Conservation (phyloP, 257 asterid species). For the Penstemon newberryi region DNA sequence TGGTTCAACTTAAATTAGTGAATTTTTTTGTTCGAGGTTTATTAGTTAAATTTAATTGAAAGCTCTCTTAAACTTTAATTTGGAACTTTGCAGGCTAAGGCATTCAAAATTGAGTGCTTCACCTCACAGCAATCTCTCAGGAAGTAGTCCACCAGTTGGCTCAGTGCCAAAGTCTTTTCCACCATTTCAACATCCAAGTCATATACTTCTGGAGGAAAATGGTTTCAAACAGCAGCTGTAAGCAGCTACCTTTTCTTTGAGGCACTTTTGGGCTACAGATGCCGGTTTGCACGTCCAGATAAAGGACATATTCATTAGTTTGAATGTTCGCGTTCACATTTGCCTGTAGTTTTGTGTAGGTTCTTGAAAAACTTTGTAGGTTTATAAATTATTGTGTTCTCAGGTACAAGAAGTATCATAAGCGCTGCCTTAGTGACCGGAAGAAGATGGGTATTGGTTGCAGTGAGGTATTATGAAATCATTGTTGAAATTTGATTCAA, state of each 20-base stretch:
- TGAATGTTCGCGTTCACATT: constrained; percentile 18
- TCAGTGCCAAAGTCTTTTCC: constrained; percentile 83
- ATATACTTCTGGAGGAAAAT: constrained; percentile 85
- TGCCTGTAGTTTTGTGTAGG: constrained; percentile 9
- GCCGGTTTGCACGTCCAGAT: constrained; percentile 14
- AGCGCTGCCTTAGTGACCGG: constrained; percentile 78
- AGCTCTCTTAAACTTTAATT: constrained; percentile 23
- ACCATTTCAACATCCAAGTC: constrained; percentile 88
- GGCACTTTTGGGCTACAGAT: constrained; percentile 13
- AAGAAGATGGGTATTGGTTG: constrained; percentile 87
- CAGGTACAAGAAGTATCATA: constrained; percentile 79
- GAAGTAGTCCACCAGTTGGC: constrained; percentile 82
- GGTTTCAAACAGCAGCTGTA: constrained; percentile 94
- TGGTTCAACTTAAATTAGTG: background rate
- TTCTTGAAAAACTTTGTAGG: constrained; percentile 13
- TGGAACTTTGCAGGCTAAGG: constrained; percentile 49
- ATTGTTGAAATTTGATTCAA: constrained; percentile 15
- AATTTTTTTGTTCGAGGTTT: constrained; percentile 3
- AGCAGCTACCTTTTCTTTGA: constrained; percentile 36
- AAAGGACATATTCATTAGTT: constrained; percentile 16
- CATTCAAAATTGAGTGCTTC: constrained; percentile 73
- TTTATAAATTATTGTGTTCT: constrained; percentile 22
- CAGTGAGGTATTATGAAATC: constrained; percentile 73
- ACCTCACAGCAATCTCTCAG: constrained; percentile 56
- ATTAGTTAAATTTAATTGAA: background rate